Base-by-base conservation (phyloP, 495 filamentous ascomycete species). In the Neurospora sp. region DNA sequence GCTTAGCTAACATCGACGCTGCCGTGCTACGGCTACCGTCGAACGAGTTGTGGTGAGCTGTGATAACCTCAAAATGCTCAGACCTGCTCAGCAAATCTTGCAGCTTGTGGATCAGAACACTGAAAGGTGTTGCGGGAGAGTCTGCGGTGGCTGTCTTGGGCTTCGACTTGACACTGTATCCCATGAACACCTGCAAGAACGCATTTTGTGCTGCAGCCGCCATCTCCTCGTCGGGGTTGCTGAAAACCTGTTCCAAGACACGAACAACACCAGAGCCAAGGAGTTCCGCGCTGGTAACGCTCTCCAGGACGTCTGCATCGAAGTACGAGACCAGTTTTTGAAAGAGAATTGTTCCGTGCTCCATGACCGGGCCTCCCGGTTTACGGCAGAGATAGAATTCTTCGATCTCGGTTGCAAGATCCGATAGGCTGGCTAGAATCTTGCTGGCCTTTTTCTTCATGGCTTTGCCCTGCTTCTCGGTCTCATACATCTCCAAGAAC, bases 31-130 rank as follows among this genome's bases (percentile, higher is more conserved):
- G 89, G 70, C 94, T 97, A 69, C 92, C 93, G 78, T 98, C 96
- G 72, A 95, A 92, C 12, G 93, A 91, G 76, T 96, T 97, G 72
- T 97, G 93, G 77, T 95, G 93, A 72, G 98, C 94, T 27, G 96
- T 99, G 72, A 97, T 85, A 49, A 99, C 96, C 79, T 98, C 96
- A 78, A 98, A 98, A 83, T 98, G 96, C 80, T 99, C 96, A 38
- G 95, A 95, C 72, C 96, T 89, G 83, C 96, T 98, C 18, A 98
- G 87, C 42, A 98, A 85, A 84, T 98, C 96, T 81, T 99, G 96
- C 41, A 98, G 84, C 82, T 99, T 99, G 74, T 94, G 92, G 66
- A 97, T 91, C 76, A 99, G 83, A 46, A 97, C 88, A 80, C 95
- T 95, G 82, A 98, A 96, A 16, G 94, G 92, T 1, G 96, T 97